phyloP scores from a whole-genome alignment of 768 basidiomycete genomes.

The Calocera viscosa region DNA sequence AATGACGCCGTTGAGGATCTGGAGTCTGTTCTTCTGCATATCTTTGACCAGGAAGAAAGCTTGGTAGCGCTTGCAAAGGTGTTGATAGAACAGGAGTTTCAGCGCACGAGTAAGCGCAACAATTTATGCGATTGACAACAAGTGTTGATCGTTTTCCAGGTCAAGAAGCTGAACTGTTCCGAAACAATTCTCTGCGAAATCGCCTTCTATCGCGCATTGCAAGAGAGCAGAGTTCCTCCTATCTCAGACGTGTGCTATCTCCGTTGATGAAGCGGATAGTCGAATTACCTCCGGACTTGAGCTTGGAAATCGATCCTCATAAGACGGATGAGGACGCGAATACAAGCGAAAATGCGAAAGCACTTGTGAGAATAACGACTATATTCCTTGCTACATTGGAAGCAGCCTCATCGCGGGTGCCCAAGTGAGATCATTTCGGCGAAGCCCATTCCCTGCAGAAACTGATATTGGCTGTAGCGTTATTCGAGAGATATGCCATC shows the following conservation, averaged over 20 bases:
- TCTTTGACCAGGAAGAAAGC: slow-evolving; percentile 66
- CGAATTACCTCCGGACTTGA: slow-evolving; percentile 55
- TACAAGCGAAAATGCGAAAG: slow-evolving; percentile 51
- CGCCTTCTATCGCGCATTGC: slow-evolving; percentile 77
- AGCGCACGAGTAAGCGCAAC: slow-evolving; percentile 52
- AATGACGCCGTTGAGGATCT: slow-evolving; percentile 59
- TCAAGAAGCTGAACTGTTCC: slow-evolving; percentile 68
- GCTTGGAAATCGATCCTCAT: slow-evolving; percentile 64
- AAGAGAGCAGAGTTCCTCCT: slow-evolving; percentile 81
- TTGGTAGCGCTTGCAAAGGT: slow-evolving; percentile 63
- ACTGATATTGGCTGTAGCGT: slow-evolving; percentile 38
- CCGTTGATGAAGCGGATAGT: slow-evolving; percentile 68
- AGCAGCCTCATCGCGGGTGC: slow-evolving; percentile 10
- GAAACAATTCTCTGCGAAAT: slow-evolving; percentile 79
- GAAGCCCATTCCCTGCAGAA: slow-evolving; percentile 11
- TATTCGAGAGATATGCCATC: slow-evolving; percentile 75
- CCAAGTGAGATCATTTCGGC: not conserved
- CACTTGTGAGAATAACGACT: slow-evolving; percentile 58
- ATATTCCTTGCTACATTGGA: slow-evolving; percentile 45
- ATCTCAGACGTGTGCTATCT: slow-evolving; percentile 64
- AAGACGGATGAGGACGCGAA: slow-evolving; percentile 40
- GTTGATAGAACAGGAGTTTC: slow-evolving; percentile 77
- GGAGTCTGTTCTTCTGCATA: slow-evolving; percentile 69
- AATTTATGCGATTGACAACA: too few species aligned
- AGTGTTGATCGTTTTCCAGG: slow-evolving; percentile 33